These are phyloP conservation scores for Bryum argenteum DNA, from an alignment of 225 moss, liverwort and hornwort genomes.

Conservation along the genomic window DNA sequence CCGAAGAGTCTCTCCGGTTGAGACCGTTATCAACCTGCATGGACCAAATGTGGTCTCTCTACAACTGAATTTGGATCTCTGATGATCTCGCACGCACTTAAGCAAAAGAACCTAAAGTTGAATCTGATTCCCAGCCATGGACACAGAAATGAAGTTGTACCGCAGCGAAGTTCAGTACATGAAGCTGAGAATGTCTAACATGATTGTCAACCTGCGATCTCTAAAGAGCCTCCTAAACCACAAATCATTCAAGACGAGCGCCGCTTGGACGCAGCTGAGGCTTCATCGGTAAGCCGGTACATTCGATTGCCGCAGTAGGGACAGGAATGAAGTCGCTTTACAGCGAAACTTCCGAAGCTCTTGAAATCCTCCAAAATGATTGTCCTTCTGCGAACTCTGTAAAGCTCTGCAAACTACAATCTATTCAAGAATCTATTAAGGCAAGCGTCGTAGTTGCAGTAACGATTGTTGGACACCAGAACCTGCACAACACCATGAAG, in stretches of 20 bases:
- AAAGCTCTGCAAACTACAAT: neutral
- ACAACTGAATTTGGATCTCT: too few species aligned
- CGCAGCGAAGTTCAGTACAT: neutral
- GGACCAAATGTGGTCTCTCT: too few species aligned
- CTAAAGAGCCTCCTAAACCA: neutral
- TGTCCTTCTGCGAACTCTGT: neutral
- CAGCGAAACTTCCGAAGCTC: too few species aligned
- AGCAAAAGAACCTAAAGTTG: neutral
- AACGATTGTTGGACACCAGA: neutral
- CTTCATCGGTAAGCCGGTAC: too few species aligned
- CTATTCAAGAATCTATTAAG: too few species aligned
- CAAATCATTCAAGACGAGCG: neutral
- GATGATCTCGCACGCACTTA: too few species aligned
- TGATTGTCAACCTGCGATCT: neutral
- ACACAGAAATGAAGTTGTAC: neutral
- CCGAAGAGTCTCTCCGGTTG: too few species aligned
- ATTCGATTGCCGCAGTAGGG: too few species aligned
- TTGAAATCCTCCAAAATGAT: neutral
- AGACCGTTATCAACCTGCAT: too few species aligned
- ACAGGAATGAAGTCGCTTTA: too few species aligned
- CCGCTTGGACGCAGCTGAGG: too few species aligned
- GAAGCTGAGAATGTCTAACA: neutral
- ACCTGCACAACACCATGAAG: slow-evolving; percentile 2
- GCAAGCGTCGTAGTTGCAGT: neutral
- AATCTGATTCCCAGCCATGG: neutral